Evolutionary conservation across 495 filamentous ascomycete genomes (phyloP).

Genomic region (Tuber umbilicatum): DNA sequence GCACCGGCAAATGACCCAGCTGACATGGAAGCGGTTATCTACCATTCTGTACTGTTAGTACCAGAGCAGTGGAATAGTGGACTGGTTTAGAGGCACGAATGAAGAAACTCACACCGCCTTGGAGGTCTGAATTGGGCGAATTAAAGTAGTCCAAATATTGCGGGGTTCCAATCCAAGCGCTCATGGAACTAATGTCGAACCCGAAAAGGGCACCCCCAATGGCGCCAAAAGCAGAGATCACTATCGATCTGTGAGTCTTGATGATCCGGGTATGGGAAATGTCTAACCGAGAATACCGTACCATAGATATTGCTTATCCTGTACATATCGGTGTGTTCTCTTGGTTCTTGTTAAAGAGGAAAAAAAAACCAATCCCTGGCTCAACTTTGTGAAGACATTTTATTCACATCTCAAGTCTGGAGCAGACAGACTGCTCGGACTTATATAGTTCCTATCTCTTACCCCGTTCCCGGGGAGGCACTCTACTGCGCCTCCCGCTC

Average conservation of each 20-base stretch:
- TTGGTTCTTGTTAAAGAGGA: slow-evolving; percentile 3
- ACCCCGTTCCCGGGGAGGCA: background rate
- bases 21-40: slow-evolving; percentile 64
- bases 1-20: slow-evolving; percentile 70
- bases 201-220: slow-evolving; percentile 74
- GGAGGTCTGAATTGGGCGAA: slow-evolving; percentile 42
- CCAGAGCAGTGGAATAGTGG: background rate
- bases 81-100: background rate
- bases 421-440: background rate
- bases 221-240: slow-evolving; percentile 50
- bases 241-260: slow-evolving; percentile 31
- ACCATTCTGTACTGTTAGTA: background rate
- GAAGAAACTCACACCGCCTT: slow-evolving; percentile 30
- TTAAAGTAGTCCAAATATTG: slow-evolving; percentile 63
- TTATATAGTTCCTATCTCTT: background rate
- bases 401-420: background rate
- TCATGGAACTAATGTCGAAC: slow-evolving; percentile 79
- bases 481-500: background rate
- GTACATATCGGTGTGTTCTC: slow-evolving; percentile 43
- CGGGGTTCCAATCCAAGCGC: slow-evolving; percentile 59
- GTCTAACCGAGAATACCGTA: slow-evolving; percentile 20
- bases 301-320: slow-evolving; percentile 48
- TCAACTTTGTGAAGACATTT: background rate
- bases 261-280: background rate
- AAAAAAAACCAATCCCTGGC: background rate